Evolutionary conservation across 148 eudicot genomes (phyloP).

Genomic region (Amaranthus palmeri): DNA sequence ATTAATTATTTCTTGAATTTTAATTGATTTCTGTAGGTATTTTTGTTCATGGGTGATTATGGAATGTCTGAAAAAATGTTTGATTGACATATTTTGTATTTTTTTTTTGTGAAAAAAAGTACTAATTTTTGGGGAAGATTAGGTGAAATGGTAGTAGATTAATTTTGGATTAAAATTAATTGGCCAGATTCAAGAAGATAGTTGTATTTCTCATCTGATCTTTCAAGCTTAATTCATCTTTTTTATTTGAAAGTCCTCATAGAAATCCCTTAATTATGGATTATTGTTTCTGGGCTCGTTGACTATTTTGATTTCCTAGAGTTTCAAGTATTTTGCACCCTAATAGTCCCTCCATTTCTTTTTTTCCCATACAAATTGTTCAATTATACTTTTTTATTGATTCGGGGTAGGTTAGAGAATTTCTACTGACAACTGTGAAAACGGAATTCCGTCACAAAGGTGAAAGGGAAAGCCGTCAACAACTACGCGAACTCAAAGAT

Average conservation of each 20-base stretch:
- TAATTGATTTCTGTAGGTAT: not conserved
- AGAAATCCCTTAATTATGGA: not conserved
- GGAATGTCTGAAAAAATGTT: not conserved
- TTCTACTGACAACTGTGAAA: too few species aligned
- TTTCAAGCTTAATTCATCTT: not conserved
- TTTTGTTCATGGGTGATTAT: not conserved
- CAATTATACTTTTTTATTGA: too few species aligned
- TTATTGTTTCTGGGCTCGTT: conserved; percentile 2
- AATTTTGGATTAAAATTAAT: not conserved
- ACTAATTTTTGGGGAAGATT: not conserved
- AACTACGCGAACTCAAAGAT: too few species aligned
- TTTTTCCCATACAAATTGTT: too few species aligned
- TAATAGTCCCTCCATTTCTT: not conserved
- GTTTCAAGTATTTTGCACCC: not conserved
- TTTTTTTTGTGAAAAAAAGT: too few species aligned
- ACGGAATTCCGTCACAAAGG: too few species aligned
- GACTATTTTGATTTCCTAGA: not conserved
- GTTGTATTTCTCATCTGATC: not conserved
- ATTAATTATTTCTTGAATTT: conserved; percentile 1
- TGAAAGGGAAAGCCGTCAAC: too few species aligned
- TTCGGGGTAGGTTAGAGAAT: too few species aligned
- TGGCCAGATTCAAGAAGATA: not conserved
- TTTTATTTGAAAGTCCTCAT: not conserved
- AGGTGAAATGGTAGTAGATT: not conserved
- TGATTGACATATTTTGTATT: conserved; percentile 7